Base-by-base conservation (phyloP, 2,329 filamentous ascomycete genomes). In the Metarhizium guizhouense region DNA sequence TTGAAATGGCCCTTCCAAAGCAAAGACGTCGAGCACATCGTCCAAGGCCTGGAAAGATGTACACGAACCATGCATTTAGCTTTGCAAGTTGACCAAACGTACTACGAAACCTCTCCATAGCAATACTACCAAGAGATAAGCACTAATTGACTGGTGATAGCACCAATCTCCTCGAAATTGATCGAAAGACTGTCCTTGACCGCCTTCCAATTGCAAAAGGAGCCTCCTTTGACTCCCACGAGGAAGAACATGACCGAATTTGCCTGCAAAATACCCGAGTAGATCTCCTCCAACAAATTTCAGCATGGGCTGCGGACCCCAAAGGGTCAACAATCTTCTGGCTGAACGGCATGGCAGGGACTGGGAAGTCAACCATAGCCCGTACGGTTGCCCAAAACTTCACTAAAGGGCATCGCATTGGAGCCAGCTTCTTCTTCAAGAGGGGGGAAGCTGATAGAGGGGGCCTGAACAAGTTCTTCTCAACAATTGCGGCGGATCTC, bases 391-490 rank as follows among this genome's bases (percentile, higher is more conserved):
- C 59, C 4, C 48, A 45, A 4, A 32, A 6, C 58, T 67, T 18
- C 32, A 47, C 50, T 4, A 18, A 49, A 1, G 42, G 43, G 2
- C 18, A 30, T 6, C 25, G 36, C 4, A 65, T 74, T 18, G 68
- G 64, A 25, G 69, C 68, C 1, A 73, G 68, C 54, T 77, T 77
- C 59, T 76, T 76, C 64, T 78, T 78, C 62, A 74, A 74, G 52
- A 69, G 65, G 57, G 73, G 70, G 1, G 72, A 74, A 51, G 63
- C 60, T 4, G 71, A 76, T 58, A 66, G 70, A 32, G 67, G 69
- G 2, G 66, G 65, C 48, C 65, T 68, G 2, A 59, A 59, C 4
- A 66, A 63, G 51, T 65, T 79, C 43, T 68, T 78, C 16, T 63
- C 72, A 0, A 77, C 73, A 0, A 62, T 79, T 36, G 67, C 70